Conservation (phyloP, 2,329 filamentous ascomycete species). For the Venturia pyrina region DNA sequence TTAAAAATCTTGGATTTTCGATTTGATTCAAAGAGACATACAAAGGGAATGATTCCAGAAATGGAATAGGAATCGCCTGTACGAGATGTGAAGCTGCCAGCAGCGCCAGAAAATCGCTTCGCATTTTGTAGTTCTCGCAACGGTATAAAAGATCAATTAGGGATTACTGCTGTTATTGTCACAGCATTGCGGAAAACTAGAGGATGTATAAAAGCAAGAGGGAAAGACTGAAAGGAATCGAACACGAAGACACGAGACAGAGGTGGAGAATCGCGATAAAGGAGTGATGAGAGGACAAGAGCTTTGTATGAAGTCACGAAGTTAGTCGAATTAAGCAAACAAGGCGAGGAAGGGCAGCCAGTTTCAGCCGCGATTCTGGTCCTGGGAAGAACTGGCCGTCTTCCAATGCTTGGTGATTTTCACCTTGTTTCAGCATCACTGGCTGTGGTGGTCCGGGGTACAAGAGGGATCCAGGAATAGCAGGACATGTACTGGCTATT, state of each 20-base stretch:
- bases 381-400: neutral
- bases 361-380: neutral
- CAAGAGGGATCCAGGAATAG: conserved; percentile 1
- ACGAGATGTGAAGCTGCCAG: conserved; percentile 9
- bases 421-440: neutral
- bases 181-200: neutral
- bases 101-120: conserved; percentile 2
- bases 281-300: neutral
- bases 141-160: neutral
- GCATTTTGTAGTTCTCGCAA: neutral
- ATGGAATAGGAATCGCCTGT: neutral
- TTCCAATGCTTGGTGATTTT: neutral
- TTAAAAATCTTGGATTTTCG: neutral
- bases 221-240: neutral
- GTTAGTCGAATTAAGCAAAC: neutral
- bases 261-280: neutral
- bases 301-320: neutral
- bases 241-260: neutral
- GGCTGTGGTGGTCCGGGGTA: neutral
- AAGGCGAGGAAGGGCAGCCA: neutral
- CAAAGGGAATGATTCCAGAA: neutral
- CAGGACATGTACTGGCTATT: neutral
- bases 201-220: neutral
- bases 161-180: neutral
- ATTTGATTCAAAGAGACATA: neutral